phyloP scores from a whole-genome alignment of 2,329 filamentous ascomycete genomes.

The Pochonia chlamydosporia region DNA sequence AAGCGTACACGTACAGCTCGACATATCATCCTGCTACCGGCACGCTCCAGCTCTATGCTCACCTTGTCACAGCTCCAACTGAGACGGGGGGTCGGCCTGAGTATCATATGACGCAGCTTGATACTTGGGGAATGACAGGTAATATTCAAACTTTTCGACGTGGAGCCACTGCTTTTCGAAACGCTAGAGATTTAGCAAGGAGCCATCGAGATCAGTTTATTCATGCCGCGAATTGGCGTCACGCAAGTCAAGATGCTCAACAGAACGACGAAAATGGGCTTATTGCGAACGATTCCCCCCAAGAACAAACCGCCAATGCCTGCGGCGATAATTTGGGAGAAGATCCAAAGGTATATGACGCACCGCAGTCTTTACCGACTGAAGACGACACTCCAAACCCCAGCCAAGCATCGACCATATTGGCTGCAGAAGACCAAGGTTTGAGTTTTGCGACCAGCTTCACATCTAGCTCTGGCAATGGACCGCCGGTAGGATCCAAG shows the following conservation, averaged over 20 bases:
- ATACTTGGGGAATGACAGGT: neutral
- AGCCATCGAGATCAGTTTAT: neutral
- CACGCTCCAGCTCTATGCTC: conserved; percentile 25
- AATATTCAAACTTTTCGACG: neutral
- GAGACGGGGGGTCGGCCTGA: conserved; percentile 15
- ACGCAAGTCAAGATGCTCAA: neutral
- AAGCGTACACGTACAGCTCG: conserved; percentile 27
- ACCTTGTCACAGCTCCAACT: conserved; percentile 14
- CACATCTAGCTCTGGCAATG: neutral
- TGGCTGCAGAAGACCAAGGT: neutral
- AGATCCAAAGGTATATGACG: neutral
- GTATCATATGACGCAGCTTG: conserved; percentile 25
- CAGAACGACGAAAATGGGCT: neutral
- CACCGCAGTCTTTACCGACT: neutral
- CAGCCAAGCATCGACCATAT: neutral
- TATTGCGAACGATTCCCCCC: neutral
- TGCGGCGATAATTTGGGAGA: neutral
- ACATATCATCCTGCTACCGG: conserved; percentile 27
- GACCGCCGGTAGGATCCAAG: neutral
- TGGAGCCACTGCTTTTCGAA: neutral
- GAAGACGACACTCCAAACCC: neutral
- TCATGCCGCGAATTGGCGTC: neutral
- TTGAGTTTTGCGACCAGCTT: neutral
- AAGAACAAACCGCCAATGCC: neutral
- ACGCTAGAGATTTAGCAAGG: neutral